Evolutionary conservation across 768 basidiomycete genomes (phyloP), one percentile per base, ranked within the genome.

Genomic region (Hygrocybe punicea): DNA sequence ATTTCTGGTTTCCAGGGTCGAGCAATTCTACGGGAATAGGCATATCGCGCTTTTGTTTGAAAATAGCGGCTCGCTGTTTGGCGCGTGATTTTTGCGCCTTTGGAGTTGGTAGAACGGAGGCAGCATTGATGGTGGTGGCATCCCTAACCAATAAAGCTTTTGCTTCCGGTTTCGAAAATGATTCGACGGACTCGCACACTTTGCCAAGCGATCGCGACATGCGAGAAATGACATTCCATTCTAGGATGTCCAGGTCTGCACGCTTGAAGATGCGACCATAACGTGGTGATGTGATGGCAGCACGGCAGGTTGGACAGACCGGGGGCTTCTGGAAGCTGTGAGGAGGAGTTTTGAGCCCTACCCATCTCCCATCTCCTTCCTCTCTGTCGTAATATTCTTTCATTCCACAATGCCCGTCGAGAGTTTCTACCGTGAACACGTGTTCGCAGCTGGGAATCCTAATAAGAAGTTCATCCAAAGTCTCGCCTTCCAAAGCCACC

Each of bases 361-460:
- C n/a, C 80, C 81, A 86, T 35, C 51, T 66, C 6, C 75, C 78
- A 10, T 74, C 62, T 2, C 6, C 13, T 1, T 63, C 51, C 3
- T 76, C 69, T 50, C 66, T 63, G 1, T 55, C 60, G 64, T 89
- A 89, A 62, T 78, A 85, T 3, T 80, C 76, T 0, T 51, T 46
- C 68, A 89, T 73, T 13, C 70, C 63, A 59, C 80, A 83, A 42
- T 76, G 71, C 0, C 85, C 87, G 60, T 90, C 87, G 17, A 90
- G 73, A 0, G 85, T 85, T 65, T 86, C 86, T 14, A 87, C 80
- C 0, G 88, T 89, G 66, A 90, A 88, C 2, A 79, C 68, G 65
- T 90, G 88, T 0, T 78, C 60, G 63, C 88, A 89, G 16, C 70
- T 70, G 0, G 82, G 81, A 40, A 87, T 74, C 1, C 85, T 85